Conservation (phyloP, 345 rosid species). For the Hibiscus mutabilis region DNA sequence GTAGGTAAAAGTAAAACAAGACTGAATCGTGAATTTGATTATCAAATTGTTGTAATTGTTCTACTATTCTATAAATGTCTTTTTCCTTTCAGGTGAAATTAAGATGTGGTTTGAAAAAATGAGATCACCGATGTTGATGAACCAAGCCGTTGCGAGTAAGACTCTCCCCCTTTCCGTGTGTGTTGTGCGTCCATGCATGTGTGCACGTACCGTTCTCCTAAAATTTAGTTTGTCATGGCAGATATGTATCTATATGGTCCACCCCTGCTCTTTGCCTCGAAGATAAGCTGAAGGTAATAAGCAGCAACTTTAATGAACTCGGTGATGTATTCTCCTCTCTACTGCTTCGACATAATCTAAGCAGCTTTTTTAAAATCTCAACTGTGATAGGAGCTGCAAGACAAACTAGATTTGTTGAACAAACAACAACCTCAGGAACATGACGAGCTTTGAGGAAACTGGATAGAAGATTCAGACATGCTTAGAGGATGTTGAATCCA, state of each 20-base stretch:
- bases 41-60: neutral
- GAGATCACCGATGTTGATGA: constrained; percentile 83
- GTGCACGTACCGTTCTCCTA: neutral
- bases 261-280: constrained; percentile 76
- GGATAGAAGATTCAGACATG: constrained; percentile 6
- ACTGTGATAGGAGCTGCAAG: constrained; percentile 54
- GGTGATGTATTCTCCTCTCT: neutral
- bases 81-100: constrained; percentile 54
- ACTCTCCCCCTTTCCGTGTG: neutral
- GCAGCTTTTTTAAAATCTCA: constrained; percentile 7
- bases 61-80: neutral
- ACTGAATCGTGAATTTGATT: neutral
- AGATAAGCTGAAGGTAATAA: constrained; percentile 62
- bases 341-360: neutral
- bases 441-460: constrained; percentile 55
- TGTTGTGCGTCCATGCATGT: neutral
- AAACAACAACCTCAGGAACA: constrained; percentile 44
- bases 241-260: constrained; percentile 62
- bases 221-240: constrained; percentile 25
- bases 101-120: constrained; percentile 73
- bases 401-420: constrained; percentile 60
- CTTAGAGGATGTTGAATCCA: constrained; percentile 15
- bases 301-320: neutral
- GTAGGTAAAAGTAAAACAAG: neutral
- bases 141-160: constrained; percentile 97